A percentile compares a stretch with the other conserved stretches of the same genome.
These are phyloP conservation scores for Oenanthe sinensis DNA, from an alignment of 129 eudicot genomes.

Conservation along the genomic window DNA sequence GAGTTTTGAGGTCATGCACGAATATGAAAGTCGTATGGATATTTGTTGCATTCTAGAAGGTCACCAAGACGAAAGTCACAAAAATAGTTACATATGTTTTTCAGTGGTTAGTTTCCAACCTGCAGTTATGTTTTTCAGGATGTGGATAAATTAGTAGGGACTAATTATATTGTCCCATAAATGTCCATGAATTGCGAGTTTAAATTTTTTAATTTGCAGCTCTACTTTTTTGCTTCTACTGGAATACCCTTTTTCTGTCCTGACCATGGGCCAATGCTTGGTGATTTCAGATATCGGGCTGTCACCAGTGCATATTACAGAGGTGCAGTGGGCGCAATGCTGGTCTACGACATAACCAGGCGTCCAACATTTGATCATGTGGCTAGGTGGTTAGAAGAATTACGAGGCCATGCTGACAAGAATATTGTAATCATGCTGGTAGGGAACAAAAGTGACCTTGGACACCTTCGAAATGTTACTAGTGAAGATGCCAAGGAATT, in stretches of 20 bases:
- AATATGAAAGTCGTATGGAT: too few relatives aligned
- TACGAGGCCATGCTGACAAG: constrained; percentile 3
- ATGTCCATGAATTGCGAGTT: too few relatives aligned
- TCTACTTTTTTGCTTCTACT: background rate
- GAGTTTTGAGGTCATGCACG: too few relatives aligned
- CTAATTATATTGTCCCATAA: too few relatives aligned
- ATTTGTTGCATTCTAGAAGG: too few relatives aligned
- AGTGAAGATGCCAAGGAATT: constrained; percentile 3
- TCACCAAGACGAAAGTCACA: too few relatives aligned
- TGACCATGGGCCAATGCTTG: too few relatives aligned
- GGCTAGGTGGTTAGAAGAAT: constrained; percentile 7
- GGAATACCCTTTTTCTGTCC: background rate
- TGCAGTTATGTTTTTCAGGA: too few relatives aligned
- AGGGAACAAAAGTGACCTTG: background rate
- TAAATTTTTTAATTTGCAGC: background rate
- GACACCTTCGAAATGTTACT: background rate
- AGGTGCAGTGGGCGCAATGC: constrained; percentile 7
- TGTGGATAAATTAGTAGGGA: too few relatives aligned
- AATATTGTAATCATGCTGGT: constrained; percentile 9
- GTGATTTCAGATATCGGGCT: constrained; percentile 11
- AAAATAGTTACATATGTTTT: too few relatives aligned
- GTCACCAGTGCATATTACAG: constrained; percentile 9
- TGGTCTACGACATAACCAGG: too few relatives aligned
- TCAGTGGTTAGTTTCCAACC: too few relatives aligned
- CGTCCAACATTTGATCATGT: constrained; percentile 3